Conservation (phyloP, 345 rosid species). For the Trapa incisa region DNA sequence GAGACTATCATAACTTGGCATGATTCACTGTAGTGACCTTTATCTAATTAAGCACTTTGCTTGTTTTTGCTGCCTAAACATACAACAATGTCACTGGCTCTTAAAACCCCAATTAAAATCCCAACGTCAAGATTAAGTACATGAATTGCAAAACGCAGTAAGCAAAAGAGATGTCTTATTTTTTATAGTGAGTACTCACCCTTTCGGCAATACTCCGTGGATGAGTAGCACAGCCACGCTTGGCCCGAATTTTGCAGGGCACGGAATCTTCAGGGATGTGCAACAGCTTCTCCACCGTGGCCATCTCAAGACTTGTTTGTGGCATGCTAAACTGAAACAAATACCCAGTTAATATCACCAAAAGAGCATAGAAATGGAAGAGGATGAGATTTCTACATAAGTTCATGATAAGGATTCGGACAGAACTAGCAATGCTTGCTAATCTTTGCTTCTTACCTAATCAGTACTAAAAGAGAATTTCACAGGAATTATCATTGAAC, state of each 20-base stretch:
- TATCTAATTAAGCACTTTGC: neutral
- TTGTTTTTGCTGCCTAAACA: neutral
- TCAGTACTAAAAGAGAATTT: neutral
- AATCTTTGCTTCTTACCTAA: neutral
- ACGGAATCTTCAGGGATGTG: constrained; percentile 87
- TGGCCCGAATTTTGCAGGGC: constrained; percentile 84
- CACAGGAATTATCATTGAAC: neutral
- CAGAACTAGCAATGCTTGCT: neutral
- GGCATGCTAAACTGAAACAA: constrained; percentile 72
- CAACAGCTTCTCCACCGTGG: constrained; percentile 58
- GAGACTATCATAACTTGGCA: too few relatives aligned
- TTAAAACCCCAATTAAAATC: neutral
- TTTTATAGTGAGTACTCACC: neutral
- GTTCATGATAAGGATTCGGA: neutral
- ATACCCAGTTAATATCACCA: constrained; percentile 8
- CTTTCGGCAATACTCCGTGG: constrained; percentile 80
- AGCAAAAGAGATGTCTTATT: neutral
- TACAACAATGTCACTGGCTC: neutral
- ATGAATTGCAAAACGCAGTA: neutral
- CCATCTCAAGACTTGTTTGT: constrained; percentile 76
- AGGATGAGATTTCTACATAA: neutral
- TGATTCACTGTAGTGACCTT: neutral
- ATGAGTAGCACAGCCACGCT: constrained; percentile 92
- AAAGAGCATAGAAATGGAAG: neutral
- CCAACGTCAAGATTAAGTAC: neutral